Percentiles rank a stretch among this genome's conserved stretches.
Conservation (phyloP, 345 rosid species). For the Brassica cretica region DNA sequence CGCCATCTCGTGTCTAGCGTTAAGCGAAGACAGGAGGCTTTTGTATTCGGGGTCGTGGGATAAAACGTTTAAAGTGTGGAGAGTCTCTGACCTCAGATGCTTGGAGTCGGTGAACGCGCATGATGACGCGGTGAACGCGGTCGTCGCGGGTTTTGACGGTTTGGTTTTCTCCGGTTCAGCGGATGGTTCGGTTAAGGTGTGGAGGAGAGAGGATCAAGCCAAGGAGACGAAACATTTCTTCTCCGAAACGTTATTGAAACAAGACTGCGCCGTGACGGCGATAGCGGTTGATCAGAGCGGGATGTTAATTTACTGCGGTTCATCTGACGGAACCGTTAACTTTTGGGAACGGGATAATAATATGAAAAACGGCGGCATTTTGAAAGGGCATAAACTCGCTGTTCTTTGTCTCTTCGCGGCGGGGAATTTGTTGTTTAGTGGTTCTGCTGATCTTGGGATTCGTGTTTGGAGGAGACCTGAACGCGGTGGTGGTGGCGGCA, state of each 20-base stretch:
- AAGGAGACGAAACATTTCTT: constrained; percentile 84
- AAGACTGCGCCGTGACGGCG: constrained; percentile 82
- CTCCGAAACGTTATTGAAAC: constrained; percentile 73
- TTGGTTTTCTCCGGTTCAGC: constrained; percentile 87
- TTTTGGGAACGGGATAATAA: constrained; percentile 67
- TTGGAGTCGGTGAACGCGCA: constrained; percentile 76
- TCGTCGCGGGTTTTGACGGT: constrained; percentile 73
- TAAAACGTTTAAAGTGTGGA: constrained; percentile 85
- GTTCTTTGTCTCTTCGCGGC: constrained; percentile 71
- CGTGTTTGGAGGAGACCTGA: constrained; percentile 75
- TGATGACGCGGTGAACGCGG: constrained; percentile 77
- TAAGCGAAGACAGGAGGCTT: constrained; percentile 60
- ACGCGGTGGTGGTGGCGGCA: constrained; percentile 4
- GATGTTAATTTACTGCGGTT: constrained; percentile 68
- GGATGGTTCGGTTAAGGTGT: constrained; percentile 79
- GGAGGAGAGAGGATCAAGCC: constrained; percentile 87
- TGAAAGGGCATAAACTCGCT: constrained; percentile 78
- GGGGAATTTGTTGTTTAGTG: constrained; percentile 71
- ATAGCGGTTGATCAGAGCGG: constrained; percentile 56
- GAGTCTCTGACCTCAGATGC: constrained; percentile 64
- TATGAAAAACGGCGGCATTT: constrained; percentile 61
- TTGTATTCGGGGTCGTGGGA: constrained; percentile 91
- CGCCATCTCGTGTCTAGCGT: constrained; percentile 73
- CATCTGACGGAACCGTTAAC: constrained; percentile 83
- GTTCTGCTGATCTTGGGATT: constrained; percentile 82